phyloP scores from a whole-genome alignment of 495 filamentous ascomycete species.

The Xylaria palmicola region DNA sequence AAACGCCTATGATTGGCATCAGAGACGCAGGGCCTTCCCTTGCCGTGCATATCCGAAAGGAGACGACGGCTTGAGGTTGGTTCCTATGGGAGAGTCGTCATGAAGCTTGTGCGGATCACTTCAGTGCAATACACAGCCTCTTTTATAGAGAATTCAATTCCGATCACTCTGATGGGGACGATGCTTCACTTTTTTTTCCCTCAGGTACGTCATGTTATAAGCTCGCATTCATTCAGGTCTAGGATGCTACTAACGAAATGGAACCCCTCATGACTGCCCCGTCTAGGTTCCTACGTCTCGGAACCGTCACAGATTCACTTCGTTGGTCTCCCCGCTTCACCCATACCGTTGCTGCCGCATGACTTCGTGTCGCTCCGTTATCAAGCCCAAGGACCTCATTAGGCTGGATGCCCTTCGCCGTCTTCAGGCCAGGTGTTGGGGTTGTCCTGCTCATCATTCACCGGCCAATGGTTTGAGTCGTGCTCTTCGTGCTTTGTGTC shows the following conservation, averaged over 20 bases:
- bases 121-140: constrained; percentile 99
- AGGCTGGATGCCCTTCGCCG: background rate
- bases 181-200: constrained; percentile 46
- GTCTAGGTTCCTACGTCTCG: background rate
- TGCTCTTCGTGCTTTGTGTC: background rate
- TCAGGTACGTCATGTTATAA: constrained; percentile 55
- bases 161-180: constrained; percentile 48
- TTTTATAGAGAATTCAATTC: constrained; percentile 94
- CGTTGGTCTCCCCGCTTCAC: background rate
- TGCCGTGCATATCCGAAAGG: constrained; percentile 41
- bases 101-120: constrained; percentile 92
- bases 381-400: background rate
- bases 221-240: background rate
- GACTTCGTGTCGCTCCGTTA: background rate
- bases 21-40: constrained; percentile 81
- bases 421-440: background rate
- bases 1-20: constrained; percentile 94
- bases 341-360: background rate
- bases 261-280: background rate
- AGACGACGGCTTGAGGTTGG: constrained; percentile 34
- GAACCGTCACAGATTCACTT: background rate
- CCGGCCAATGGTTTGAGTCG: background rate
- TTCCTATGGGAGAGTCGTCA: constrained; percentile 87
- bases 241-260: constrained; percentile 44
- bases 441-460: background rate